Percentiles rank a stretch among this genome's conserved stretches.
Conservation (phyloP, 805 yeast genomes). For the Metschnikowia shivogae region DNA sequence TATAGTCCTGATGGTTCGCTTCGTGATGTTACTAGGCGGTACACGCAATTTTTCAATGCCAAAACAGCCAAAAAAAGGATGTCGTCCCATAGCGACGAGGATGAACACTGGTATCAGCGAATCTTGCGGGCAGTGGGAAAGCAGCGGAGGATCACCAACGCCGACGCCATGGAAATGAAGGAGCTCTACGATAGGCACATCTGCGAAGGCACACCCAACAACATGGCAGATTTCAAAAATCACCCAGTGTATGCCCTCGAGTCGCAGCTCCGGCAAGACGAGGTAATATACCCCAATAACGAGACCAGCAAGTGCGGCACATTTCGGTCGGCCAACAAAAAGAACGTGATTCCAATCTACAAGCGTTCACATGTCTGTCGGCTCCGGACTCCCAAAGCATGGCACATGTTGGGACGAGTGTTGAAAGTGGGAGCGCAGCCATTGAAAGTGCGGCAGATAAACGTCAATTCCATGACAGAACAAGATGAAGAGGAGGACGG, state of each 20-base stretch:
- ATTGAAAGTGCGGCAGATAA: constrained; percentile 31
- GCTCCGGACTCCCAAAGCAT: constrained; percentile 72
- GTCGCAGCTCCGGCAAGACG: constrained; percentile 66
- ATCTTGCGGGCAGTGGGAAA: constrained; percentile 36
- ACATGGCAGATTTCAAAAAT: constrained; percentile 72
- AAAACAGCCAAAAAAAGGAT: constrained; percentile 72
- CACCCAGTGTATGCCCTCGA: constrained; percentile 87
- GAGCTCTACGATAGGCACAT: constrained; percentile 60
- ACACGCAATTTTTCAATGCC: constrained; percentile 66
- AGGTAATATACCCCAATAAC: constrained; percentile 63
- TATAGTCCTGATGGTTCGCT: constrained; percentile 62
- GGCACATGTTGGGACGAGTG: constrained; percentile 80
- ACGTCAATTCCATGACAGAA: constrained; percentile 19
- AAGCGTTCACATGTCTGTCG: constrained; percentile 59
- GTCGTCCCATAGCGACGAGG: constrained; percentile 49
- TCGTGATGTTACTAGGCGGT: constrained; percentile 82
- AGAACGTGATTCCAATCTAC: constrained; percentile 54
- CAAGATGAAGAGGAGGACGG: constrained; percentile 52
- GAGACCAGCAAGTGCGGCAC: constrained; percentile 62
- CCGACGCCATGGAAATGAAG: constrained; percentile 54
- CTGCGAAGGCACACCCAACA: constrained; percentile 84
- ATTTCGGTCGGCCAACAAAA: constrained; percentile 37
- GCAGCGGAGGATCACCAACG: constrained; percentile 22
- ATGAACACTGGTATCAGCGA: constrained; percentile 56
- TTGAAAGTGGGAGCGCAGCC: constrained; percentile 70